Percentiles rank a stretch among this genome's conserved stretches.
Evolutionary conservation across 83 land plant species (phyloP).

Genomic region (Thuja plicata): DNA sequence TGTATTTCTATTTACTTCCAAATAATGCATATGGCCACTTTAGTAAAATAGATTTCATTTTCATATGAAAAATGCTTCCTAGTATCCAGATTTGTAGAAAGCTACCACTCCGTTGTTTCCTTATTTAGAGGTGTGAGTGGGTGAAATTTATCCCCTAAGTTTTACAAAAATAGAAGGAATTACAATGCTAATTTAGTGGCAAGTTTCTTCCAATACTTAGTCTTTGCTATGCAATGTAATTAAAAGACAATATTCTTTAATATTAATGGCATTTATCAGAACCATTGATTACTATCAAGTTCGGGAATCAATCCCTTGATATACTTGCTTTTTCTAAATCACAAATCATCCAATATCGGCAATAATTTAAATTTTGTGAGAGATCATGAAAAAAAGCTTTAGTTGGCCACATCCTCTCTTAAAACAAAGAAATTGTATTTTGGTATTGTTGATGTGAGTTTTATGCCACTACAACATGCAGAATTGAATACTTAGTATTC

Average conservation of each 20-base stretch:
- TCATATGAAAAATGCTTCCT: not conserved
- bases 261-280: not conserved
- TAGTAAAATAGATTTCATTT: not conserved
- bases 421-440: not conserved
- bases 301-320: not conserved
- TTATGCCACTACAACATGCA: no score
- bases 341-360: not conserved
- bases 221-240: not conserved
- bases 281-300: not conserved
- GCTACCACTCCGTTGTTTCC: not conserved
- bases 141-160: not conserved
- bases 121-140: not conserved
- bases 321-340: not conserved
- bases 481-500: no score
- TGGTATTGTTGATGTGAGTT: no score
- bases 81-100: not conserved
- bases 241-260: no score
- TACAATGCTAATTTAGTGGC: not conserved
- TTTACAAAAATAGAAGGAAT: not conserved
- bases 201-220: not conserved
- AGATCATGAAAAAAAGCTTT: not conserved
- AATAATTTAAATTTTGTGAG: not conserved
- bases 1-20: not conserved
- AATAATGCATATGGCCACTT: not conserved
- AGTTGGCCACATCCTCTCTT: not conserved